Conservation (phyloP, 1,139 yeast genomes). For the Debaryomyces udenii region DNA sequence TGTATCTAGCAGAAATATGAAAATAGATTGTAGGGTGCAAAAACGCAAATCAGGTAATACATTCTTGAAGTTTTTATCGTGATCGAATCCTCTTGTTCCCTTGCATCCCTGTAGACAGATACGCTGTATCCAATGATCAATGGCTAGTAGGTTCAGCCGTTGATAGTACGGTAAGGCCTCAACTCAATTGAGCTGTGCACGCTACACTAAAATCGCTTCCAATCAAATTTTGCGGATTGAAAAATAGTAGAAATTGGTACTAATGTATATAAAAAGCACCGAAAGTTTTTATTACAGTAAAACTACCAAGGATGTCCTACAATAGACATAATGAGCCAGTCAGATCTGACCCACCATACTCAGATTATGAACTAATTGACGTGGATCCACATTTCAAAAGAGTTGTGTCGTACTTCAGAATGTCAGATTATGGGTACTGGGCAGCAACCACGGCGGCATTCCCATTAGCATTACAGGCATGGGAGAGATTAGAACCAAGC, state of each 20-base stretch:
- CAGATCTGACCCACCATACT: constrained; percentile 45
- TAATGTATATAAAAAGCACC: constrained; percentile 12
- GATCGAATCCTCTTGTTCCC: too few species aligned
- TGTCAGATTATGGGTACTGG: constrained; percentile 67
- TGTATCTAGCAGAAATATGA: too few species aligned
- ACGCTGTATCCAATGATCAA: too few species aligned
- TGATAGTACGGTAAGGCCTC: too few species aligned
- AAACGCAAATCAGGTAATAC: too few species aligned
- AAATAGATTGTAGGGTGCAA: too few species aligned
- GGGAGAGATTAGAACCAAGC: constrained; percentile 67
- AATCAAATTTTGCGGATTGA: constrained; percentile 35
- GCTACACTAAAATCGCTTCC: constrained; percentile 21
- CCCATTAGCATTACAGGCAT: constrained; percentile 61
- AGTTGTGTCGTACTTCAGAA: constrained; percentile 74
- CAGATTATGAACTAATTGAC: constrained; percentile 64
- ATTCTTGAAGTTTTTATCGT: too few species aligned
- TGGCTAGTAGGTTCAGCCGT: too few species aligned
- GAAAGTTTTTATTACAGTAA: constrained; percentile 12
- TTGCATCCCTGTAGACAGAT: too few species aligned
- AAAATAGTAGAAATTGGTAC: constrained; percentile 15
- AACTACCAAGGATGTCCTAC: constrained; percentile 39
- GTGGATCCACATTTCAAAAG: constrained; percentile 76
- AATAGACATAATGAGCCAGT: constrained; percentile 45
- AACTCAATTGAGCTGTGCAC: constrained; percentile 4
- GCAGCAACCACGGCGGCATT: constrained; percentile 65